Conservation (phyloP, 2,329 filamentous ascomycete genomes). For the Dothideomycetidae sp. region DNA sequence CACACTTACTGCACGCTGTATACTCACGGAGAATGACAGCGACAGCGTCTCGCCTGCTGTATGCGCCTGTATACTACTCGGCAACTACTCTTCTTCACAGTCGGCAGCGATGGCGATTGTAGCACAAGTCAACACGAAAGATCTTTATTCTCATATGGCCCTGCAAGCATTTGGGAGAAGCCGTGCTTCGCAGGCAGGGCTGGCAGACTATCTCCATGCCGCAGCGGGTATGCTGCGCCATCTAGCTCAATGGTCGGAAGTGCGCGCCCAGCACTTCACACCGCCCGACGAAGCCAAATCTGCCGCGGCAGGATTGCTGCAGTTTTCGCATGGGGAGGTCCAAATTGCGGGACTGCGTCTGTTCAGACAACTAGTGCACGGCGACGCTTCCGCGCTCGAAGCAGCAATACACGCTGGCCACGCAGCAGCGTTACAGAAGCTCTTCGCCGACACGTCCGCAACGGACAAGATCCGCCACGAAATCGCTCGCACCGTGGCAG, state of each 20-base stretch:
- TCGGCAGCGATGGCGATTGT: constrained; percentile 6
- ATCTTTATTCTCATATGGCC: constrained; percentile 6
- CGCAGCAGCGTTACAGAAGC: not conserved
- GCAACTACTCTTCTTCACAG: constrained; percentile 10
- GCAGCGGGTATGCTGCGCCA: constrained; percentile 12
- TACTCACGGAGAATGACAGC: constrained; percentile 3
- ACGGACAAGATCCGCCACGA: constrained; percentile 2
- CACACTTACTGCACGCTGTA: constrained; percentile 1
- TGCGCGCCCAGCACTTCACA: constrained; percentile 6
- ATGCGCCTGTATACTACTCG: constrained; percentile 11
- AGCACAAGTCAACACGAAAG: constrained; percentile 8
- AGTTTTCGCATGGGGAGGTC: constrained; percentile 8
- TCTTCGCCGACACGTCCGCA: constrained; percentile 3
- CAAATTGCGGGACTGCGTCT: constrained; percentile 11
- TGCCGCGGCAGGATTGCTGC: constrained; percentile 6
- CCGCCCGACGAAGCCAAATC: constrained; percentile 1
- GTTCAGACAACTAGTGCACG: constrained; percentile 9
- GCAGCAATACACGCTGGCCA: not conserved
- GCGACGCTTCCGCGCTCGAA: constrained; percentile 4
- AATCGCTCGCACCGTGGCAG: constrained; percentile 5
- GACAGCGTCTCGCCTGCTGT: constrained; percentile 8
- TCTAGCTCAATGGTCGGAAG: constrained; percentile 8
- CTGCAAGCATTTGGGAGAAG: constrained; percentile 3
- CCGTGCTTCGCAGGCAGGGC: constrained; percentile 1
- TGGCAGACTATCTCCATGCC: constrained; percentile 11